Evolutionary conservation across 2,329 filamentous ascomycete species (phyloP), one percentile per base, ranked within the genome.

Genomic region (Arthrobotrys megalospora): DNA sequence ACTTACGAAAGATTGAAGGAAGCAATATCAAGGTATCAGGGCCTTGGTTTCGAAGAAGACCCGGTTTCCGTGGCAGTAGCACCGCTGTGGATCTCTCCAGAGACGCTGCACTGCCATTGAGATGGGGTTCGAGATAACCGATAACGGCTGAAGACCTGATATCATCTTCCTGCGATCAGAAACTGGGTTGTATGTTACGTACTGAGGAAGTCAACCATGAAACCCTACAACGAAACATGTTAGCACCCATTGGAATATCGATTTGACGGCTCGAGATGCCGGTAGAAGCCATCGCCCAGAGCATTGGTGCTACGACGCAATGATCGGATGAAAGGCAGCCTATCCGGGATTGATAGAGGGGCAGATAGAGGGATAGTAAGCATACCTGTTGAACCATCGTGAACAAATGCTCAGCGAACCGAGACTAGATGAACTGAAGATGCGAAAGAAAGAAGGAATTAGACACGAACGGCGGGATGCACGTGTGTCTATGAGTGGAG

Each of bases 21-120:
- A 38, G 55, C 28, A 16, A 48, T 32, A 21, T 21, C 62, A 38
- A 10, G 50, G 12, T n/a, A 65, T 50, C 47, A 55, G 63, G 43
- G 16, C 24, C 16, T 79, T 63, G 62, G 16, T 65, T 60, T 75
- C 71, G 11, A 58, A 43, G 41, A n/a, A 52, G 63, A 68, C 43
- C 45, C 52, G 1, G 41, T 79, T 38, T 32, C 62, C 62, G 34
- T n/a, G 36, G 34, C 41, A 41, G 48, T 12, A 67, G 48, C 19
- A 47, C 2, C 32, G 21, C 3, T 68, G 75, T 71, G 48, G 69
- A 60, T 38, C 75, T 81, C 70, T 80, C 77, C 94, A 85, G 97
- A 97, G 94, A 98, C 91, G 98, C 86, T 91, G 98, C 98, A 89
- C 98, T 95, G 85, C 96, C 93, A 86, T 97, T 85, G 90, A 98